These are phyloP conservation scores for Codiaeum variegatum DNA, from an alignment of 441 rosid species.

Conservation along the genomic window DNA sequence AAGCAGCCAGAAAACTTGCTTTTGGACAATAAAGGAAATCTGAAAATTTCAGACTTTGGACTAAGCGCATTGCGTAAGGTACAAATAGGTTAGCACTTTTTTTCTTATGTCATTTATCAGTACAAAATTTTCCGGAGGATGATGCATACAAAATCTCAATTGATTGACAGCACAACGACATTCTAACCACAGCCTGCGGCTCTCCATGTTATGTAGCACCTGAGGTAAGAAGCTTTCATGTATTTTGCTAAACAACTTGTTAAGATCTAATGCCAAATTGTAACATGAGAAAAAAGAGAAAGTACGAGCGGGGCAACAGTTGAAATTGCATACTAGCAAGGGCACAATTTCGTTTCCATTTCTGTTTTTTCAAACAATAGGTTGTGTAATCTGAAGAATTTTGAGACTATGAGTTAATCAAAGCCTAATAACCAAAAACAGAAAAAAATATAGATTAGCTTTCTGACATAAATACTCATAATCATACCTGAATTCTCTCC, in stretches of 20 bases:
- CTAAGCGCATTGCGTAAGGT: conserved; percentile 76
- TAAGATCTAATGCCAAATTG: neutral
- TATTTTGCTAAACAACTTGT: neutral
- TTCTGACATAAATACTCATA: neutral
- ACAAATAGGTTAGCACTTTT: conserved; percentile 1
- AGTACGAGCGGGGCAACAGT: neutral
- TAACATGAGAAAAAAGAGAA: neutral
- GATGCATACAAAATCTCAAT: conserved; percentile 18
- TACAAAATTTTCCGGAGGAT: neutral
- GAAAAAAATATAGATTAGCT: neutral
- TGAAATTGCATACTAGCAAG: neutral
- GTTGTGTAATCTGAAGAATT: neutral
- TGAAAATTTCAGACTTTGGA: conserved; percentile 85
- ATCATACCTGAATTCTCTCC: conserved; percentile 11
- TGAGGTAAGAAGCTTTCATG: conserved; percentile 47
- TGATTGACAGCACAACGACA: conserved; percentile 58
- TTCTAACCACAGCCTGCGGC: conserved; percentile 81
- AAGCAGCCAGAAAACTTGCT: conserved; percentile 86
- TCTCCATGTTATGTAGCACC: conserved; percentile 94
- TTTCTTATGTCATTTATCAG: neutral
- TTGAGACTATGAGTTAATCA: neutral
- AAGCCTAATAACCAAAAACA: neutral
- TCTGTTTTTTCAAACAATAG: no score
- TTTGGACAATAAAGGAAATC: conserved; percentile 58
- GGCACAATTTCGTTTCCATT: no score